phyloP scores from a whole-genome alignment of 768 basidiomycete genomes.

The Collybia mongolica region DNA sequence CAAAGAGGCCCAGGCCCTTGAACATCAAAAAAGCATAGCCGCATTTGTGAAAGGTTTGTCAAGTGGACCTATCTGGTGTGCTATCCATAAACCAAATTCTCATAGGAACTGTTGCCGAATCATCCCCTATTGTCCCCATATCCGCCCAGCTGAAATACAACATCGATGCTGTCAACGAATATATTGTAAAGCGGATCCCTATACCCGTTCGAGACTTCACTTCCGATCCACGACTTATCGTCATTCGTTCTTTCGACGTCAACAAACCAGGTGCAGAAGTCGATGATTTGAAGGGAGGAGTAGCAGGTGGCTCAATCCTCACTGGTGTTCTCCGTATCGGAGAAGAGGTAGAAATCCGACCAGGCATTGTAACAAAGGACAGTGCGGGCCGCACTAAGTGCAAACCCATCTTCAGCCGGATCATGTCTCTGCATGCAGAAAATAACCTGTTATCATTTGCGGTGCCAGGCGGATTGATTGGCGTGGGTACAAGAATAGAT shows the following conservation, averaged over 20 bases:
- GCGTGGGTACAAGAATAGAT: slow-evolving; percentile 96
- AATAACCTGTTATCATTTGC: slow-evolving; percentile 93
- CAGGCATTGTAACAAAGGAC: slow-evolving; percentile 96
- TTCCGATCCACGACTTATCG: slow-evolving; percentile 89
- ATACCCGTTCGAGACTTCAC: slow-evolving; percentile 93
- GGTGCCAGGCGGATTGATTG: slow-evolving; percentile 96
- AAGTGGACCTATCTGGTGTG: not conserved
- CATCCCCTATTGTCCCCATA: slow-evolving; percentile 97
- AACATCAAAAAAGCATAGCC: slow-evolving; percentile 94
- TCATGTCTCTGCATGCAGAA: slow-evolving; percentile 93
- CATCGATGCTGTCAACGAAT: slow-evolving; percentile 98
- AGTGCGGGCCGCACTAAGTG: slow-evolving; percentile 86
- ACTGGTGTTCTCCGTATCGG: slow-evolving; percentile 89
- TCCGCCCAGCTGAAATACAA: slow-evolving; percentile 99
- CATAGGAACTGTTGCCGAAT: slow-evolving; percentile 92
- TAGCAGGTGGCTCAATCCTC: slow-evolving; percentile 95
- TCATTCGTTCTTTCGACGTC: slow-evolving; percentile 99
- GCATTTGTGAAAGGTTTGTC: slow-evolving; percentile 89
- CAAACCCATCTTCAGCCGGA: slow-evolving; percentile 88
- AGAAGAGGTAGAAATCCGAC: slow-evolving; percentile 94
- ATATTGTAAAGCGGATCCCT: slow-evolving; percentile 95
- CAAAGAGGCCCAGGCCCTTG: slow-evolving; percentile 89
- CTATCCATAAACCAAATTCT: not conserved
- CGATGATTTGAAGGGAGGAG: slow-evolving; percentile 96
- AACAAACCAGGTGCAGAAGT: slow-evolving; percentile 99